Evolutionary conservation across 202 grass and related monocot genomes (phyloP).

Genomic region (Zizania palustris): DNA sequence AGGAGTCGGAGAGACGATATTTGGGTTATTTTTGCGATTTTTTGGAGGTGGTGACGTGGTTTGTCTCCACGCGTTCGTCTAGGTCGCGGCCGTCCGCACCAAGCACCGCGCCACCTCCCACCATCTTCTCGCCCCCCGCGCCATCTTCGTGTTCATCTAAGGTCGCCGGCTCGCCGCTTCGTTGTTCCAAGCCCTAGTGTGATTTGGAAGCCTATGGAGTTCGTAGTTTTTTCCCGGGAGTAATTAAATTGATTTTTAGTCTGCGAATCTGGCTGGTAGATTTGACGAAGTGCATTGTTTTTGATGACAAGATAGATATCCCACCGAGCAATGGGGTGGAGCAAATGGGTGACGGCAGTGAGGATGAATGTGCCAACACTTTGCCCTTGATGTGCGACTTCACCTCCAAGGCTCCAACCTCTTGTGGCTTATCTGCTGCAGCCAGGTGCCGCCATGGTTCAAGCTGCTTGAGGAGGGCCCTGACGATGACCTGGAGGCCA

Average conservation of each 20-base stretch:
- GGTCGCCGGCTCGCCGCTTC: background rate
- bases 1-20: constrained; percentile 1
- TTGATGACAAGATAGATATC: background rate
- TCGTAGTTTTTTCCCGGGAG: background rate
- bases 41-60: background rate
- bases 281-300: background rate
- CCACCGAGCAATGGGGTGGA: background rate
- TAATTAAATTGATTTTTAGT: background rate
- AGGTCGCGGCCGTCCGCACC: background rate
- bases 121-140: background rate
- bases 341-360: background rate
- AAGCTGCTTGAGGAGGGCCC: background rate
- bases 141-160: background rate
- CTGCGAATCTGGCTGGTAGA: background rate
- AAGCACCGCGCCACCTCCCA: background rate
- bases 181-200: background rate
- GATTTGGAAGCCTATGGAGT: background rate
- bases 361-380: background rate
- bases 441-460: background rate
- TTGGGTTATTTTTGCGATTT: constrained; percentile 2
- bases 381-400: background rate
- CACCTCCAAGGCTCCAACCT: background rate
- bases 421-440: background rate
- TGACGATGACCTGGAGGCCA: background rate
- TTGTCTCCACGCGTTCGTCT: background rate